Base-by-base conservation (phyloP, 1,139 yeast species). In the Torulaspora globosa region DNA sequence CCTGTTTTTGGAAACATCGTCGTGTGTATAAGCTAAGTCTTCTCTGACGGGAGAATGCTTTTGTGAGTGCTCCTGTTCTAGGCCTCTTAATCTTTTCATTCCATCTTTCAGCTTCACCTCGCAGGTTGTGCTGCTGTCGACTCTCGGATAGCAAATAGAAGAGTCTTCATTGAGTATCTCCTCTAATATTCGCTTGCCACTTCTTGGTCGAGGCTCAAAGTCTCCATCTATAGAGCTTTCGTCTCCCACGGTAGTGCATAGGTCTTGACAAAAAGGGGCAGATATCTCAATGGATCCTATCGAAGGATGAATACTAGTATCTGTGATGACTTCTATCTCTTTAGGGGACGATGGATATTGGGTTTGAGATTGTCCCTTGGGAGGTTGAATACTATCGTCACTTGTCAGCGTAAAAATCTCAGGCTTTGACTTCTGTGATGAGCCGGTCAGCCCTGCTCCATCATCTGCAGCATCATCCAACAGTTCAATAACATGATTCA, bases 241-340 rank as follows among this genome's bases (percentile, higher is more conserved):
- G 12, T 44, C 36, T 15, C 32, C 18, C 11, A 19, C 37, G 5
- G 39, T 35, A 10, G 29, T 21, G 10, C 34, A 34, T 5, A 47
- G 19, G 27, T 49, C 52, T n/a, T 49, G 48, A 16, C 35, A 42
- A 27, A 47, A 49, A 6, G 52, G 50, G 15, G 44, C 45, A 16
- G 26, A 37, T 21, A 47, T 39, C 16, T 41, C 47, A 29, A 37
- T 40, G 3, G 41, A 41, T 5, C 18, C 40, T 9, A 39, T 39
- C 11, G 35, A 14, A 2, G 35, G n/a, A 14, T 30, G 39, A 12
- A 36, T 14, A 8, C 33, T 44, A 10, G 36, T 32, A 28, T 41
- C 42, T 10, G 38, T 26, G 3, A 33, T 32, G 15, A 41, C 18
- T 11, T 41, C 39, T 7, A 41, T 18, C 12, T 41, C 33, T 14